phyloP scores from a whole-genome alignment of 495 filamentous ascomycete species.

The Xylaria longipes region DNA sequence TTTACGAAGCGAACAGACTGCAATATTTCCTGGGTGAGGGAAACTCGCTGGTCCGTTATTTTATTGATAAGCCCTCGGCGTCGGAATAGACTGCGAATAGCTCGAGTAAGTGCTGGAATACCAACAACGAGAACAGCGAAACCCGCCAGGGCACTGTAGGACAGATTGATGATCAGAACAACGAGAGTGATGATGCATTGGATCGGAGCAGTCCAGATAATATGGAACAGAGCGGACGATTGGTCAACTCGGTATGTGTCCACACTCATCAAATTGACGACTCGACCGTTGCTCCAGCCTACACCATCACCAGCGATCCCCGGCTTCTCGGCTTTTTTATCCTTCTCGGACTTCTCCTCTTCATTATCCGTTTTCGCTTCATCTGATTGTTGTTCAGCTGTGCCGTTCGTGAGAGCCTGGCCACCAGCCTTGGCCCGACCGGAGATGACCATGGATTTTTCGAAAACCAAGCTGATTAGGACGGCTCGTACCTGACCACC shows the following conservation, averaged over 20 bases:
- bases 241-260: slow-evolving; percentile 91
- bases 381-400: slow-evolving; percentile 38
- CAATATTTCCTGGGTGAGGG: slow-evolving; percentile 90
- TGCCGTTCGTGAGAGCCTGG: slow-evolving; percentile 45
- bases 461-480: slow-evolving; percentile 76
- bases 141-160: slow-evolving; percentile 86
- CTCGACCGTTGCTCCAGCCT: slow-evolving; percentile 89
- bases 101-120: slow-evolving; percentile 73
- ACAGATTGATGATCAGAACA: slow-evolving; percentile 81
- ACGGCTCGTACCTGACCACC: slow-evolving; percentile 78
- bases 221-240: slow-evolving; percentile 84
- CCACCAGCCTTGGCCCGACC: slow-evolving; percentile 76
- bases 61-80: slow-evolving; percentile 83
- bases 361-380: neutral
- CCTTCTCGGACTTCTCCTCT: slow-evolving; percentile 22
- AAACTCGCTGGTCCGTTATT: slow-evolving; percentile 88
- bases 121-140: slow-evolving; percentile 82
- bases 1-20: slow-evolving; percentile 94
- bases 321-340: slow-evolving; percentile 51
- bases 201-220: slow-evolving; percentile 86
- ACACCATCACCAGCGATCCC: slow-evolving; percentile 68
- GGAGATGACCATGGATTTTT: slow-evolving; percentile 83
- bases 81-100: slow-evolving; percentile 72
- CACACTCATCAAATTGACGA: slow-evolving; percentile 91
- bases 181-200: slow-evolving; percentile 77